A percentile compares a stretch with the other conserved stretches of the same genome.
phyloP scores from a whole-genome alignment of 352 stramenopile species.

The Pythium chondricola region DNA sequence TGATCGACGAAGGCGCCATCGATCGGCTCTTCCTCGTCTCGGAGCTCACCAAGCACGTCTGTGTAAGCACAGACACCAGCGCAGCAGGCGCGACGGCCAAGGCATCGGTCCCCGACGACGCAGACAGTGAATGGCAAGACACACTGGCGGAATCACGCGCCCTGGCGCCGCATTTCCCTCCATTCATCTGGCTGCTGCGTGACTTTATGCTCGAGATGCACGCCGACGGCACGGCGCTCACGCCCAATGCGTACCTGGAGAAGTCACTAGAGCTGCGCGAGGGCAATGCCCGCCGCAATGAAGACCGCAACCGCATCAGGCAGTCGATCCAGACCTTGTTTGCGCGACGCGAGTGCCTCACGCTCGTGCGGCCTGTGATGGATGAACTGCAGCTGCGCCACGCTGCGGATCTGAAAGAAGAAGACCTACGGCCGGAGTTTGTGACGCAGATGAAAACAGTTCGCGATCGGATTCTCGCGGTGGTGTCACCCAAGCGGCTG shows the following conservation, averaged over 20 bases:
- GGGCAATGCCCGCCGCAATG: conserved; percentile 29
- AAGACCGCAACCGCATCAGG: conserved; percentile 69
- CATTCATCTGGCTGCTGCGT: conserved; percentile 76
- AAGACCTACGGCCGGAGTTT: conserved; percentile 74
- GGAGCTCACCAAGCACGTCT: conserved; percentile 81
- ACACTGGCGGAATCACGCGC: conserved; percentile 35
- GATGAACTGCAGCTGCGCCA: conserved; percentile 55
- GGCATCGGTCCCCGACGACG: background rate
- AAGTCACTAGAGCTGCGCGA: conserved; percentile 61
- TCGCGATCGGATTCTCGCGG: conserved; percentile 37
- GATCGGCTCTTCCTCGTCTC: conserved; percentile 81
- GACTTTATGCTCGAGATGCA: conserved; percentile 84
- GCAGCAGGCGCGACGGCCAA: background rate
- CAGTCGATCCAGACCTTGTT: conserved; percentile 66
- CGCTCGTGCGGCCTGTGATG: conserved; percentile 66
- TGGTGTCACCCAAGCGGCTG: conserved; percentile 56
- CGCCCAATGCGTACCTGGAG: conserved; percentile 72
- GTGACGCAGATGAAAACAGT: conserved; percentile 57
- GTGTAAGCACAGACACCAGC: conserved; percentile 38
- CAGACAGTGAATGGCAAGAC: conserved; percentile 26
- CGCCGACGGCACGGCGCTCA: conserved; percentile 45
- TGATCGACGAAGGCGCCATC: conserved; percentile 84
- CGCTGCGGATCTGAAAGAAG: conserved; percentile 43
- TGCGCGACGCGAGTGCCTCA: conserved; percentile 64
- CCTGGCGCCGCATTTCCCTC: conserved; percentile 73